These are phyloP conservation scores for Fusarium virguliforme DNA, from an alignment of 2,329 filamentous ascomycete species.

Conservation along the genomic window DNA sequence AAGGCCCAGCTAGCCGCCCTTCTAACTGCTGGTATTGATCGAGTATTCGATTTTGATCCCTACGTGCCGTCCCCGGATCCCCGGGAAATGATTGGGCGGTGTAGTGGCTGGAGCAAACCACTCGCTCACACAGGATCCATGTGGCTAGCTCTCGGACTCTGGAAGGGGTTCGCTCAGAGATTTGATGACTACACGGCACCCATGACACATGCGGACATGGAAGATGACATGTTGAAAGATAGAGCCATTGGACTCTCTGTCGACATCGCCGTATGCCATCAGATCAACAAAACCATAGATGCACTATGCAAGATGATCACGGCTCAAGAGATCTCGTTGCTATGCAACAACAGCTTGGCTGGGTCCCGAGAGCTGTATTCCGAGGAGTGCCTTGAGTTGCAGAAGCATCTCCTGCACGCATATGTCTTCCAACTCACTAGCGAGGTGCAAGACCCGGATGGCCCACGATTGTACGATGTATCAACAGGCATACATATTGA, in stretches of 20 bases:
- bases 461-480: background rate
- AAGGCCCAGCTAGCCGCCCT: background rate
- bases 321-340: background rate
- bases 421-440: slow-evolving; percentile 7
- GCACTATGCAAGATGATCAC: background rate
- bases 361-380: background rate
- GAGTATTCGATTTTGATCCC: background rate
- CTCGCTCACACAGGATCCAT: background rate
- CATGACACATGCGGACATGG: background rate
- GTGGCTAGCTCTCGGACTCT: slow-evolving; percentile 6
- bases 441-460: background rate
- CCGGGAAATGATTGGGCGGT: background rate
- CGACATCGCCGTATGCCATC: background rate
- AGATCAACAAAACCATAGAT: background rate
- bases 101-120: background rate
- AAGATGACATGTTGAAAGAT: background rate
- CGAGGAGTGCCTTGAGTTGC: background rate
- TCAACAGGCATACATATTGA: background rate
- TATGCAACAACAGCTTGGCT: background rate
- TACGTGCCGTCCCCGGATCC: too few relatives aligned
- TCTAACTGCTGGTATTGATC: background rate
- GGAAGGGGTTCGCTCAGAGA: background rate
- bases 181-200: background rate
- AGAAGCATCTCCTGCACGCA: background rate
- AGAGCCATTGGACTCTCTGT: background rate